phyloP scores from a whole-genome alignment of 163 green algal genomes.

The Botryococcus braunii region DNA sequence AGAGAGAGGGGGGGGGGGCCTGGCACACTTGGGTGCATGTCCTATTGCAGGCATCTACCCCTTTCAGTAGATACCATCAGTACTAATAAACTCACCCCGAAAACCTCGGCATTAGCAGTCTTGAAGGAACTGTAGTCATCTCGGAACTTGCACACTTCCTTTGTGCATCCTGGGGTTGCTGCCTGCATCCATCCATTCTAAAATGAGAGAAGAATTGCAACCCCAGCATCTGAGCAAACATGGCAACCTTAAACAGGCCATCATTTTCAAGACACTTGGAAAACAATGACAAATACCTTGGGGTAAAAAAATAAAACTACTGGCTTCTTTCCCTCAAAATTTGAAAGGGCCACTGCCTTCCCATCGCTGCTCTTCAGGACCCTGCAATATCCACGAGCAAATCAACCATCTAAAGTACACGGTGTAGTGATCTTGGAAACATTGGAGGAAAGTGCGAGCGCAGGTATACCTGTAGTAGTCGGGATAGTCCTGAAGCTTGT shows the following conservation, averaged over 20 bases:
- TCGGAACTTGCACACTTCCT: slow-evolving; percentile 21
- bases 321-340: slow-evolving; percentile 18
- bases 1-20: no score
- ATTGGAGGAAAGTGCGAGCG: no score
- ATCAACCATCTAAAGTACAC: no score
- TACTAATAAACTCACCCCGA: slow-evolving; percentile 21
- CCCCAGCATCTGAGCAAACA: no score
- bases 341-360: slow-evolving; percentile 11
- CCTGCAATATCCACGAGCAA: slow-evolving; percentile 9
- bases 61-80: no score
- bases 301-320: slow-evolving; percentile 27
- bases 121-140: slow-evolving; percentile 21
- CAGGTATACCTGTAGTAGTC: slow-evolving; percentile 21
- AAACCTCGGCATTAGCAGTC: slow-evolving; percentile 10
- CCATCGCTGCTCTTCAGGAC: slow-evolving; percentile 14
- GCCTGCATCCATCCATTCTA: slow-evolving; percentile 7
- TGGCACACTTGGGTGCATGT: no score
- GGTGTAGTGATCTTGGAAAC: no score
- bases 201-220: no score
- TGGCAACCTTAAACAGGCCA: no score
- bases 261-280: no score
- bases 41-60: no score
- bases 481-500: slow-evolving; percentile 16
- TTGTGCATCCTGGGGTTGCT: slow-evolving; percentile 22
- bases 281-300: not conserved